These are phyloP conservation scores for Akanthomyces lecanii DNA, from an alignment of 2,329 filamentous ascomycete genomes.

Conservation along the genomic window DNA sequence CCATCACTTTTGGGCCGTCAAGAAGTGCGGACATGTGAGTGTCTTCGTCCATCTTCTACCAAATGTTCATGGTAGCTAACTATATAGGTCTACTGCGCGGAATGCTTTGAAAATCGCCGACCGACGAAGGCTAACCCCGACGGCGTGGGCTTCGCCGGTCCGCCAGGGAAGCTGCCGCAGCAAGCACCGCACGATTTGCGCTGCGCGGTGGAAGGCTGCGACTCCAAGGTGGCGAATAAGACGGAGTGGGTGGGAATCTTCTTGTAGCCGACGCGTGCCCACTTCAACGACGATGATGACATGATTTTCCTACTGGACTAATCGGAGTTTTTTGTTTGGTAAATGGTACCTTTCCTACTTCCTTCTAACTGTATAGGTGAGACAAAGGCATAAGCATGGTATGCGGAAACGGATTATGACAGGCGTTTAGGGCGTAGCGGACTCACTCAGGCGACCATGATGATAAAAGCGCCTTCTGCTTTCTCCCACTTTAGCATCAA, in stretches of 20 bases:
- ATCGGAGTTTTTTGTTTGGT: not conserved
- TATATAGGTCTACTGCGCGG: conserved; percentile 57
- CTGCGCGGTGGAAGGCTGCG: conserved; percentile 56
- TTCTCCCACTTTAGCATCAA: not conserved
- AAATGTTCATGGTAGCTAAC: not conserved
- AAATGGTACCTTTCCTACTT: not conserved
- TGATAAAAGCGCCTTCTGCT: not conserved
- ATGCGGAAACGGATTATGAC: not conserved
- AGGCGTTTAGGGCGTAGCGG: too few relatives aligned
- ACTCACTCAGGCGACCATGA: too few relatives aligned
- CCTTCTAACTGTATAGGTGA: too few relatives aligned
- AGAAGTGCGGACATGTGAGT: conserved; percentile 84
- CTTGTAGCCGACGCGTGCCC: conserved; percentile 32
- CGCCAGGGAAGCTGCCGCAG: conserved; percentile 27
- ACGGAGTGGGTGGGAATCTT: conserved; percentile 60
- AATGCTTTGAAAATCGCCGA: conserved; percentile 55
- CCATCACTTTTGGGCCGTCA: conserved; percentile 88
- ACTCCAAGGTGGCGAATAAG: conserved; percentile 50
- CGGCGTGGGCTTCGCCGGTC: conserved; percentile 37
- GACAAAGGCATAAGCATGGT: too few relatives aligned
- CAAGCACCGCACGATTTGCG: conserved; percentile 33
- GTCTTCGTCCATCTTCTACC: not conserved
- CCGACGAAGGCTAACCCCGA: conserved; percentile 31
- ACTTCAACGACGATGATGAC: not conserved
- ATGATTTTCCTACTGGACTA: not conserved